These are phyloP conservation scores for Yamadazyma phyllophila DNA, from an alignment of 805 yeast genomes.

Conservation along the genomic window DNA sequence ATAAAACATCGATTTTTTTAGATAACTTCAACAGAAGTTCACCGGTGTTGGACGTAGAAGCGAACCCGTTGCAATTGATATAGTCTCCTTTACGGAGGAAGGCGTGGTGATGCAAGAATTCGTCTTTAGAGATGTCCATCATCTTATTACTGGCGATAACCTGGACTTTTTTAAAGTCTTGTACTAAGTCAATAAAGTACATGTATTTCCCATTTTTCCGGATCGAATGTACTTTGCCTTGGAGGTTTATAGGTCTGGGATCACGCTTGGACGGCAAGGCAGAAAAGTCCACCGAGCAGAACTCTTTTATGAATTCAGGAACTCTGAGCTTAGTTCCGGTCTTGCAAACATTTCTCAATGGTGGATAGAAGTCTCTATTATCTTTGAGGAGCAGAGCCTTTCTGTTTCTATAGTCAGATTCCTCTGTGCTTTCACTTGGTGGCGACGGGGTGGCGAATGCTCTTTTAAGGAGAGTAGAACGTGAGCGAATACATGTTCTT, in stretches of 20 bases:
- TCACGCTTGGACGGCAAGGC: slow-evolving; percentile 5
- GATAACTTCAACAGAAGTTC: slow-evolving; percentile 69
- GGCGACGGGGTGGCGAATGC: too few species aligned
- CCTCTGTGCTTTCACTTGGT: too few species aligned
- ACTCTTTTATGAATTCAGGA: slow-evolving; percentile 7
- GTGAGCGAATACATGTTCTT: too few species aligned
- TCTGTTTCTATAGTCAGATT: slow-evolving; percentile 13
- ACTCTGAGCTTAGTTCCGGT: slow-evolving; percentile 9
- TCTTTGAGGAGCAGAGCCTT: slow-evolving; percentile 2
- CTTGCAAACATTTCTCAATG: slow-evolving; percentile 2
- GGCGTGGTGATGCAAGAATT: slow-evolving; percentile 40
- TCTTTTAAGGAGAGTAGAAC: too few species aligned
- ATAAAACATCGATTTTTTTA: slow-evolving; percentile 47
- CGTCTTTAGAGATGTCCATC: slow-evolving; percentile 39
- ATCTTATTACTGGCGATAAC: slow-evolving; percentile 56
- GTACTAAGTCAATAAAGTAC: slow-evolving; percentile 64
- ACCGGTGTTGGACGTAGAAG: slow-evolving; percentile 74
- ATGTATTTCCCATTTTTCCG: slow-evolving; percentile 69
- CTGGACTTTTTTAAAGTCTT: slow-evolving; percentile 60
- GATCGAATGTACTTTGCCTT: slow-evolving; percentile 60
- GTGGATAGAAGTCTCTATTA: slow-evolving; percentile 10
- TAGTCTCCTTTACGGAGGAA: slow-evolving; percentile 70
- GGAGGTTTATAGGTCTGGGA: slow-evolving; percentile 16
- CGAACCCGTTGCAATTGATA: slow-evolving; percentile 61
- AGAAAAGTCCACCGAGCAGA: slow-evolving; percentile 1